These are phyloP conservation scores for Aspergillus panamensis DNA, from an alignment of 495 filamentous ascomycete genomes.

Conservation along the genomic window DNA sequence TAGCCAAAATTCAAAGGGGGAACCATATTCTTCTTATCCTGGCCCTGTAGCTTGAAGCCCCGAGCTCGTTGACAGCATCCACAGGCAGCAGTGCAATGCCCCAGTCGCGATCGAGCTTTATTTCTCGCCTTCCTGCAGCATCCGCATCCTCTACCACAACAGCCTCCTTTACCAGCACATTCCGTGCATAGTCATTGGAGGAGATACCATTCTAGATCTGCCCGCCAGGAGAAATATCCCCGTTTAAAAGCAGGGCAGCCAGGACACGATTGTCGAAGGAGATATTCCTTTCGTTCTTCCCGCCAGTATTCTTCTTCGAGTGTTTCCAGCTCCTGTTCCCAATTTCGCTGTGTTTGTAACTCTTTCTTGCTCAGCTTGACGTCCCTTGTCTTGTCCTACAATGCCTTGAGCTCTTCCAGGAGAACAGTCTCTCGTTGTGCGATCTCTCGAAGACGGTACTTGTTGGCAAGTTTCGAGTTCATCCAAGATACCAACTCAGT, in stretches of 20 bases:
- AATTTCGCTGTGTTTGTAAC: background rate
- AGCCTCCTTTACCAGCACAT: background rate
- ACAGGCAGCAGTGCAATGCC: background rate
- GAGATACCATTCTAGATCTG: background rate
- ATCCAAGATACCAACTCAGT: background rate
- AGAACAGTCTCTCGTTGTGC: background rate
- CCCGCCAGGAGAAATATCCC: background rate
- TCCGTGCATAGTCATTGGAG: background rate
- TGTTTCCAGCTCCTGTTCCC: background rate
- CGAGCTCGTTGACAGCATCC: slow-evolving; percentile 1
- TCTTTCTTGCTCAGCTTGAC: background rate
- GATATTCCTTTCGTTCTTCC: background rate
- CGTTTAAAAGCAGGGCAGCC: background rate
- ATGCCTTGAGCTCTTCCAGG: background rate
- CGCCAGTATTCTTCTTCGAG: background rate
- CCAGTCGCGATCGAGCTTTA: background rate
- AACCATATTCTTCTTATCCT: background rate
- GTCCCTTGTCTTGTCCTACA: background rate
- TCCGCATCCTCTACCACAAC: background rate
- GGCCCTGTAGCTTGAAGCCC: background rate
- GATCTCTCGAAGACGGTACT: background rate
- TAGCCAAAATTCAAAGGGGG: background rate
- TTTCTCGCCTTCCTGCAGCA: background rate
- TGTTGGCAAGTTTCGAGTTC: background rate
- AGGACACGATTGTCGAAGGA: background rate